A percentile compares a stretch with the other conserved stretches of the same genome.
Evolutionary conservation across 768 basidiomycete species (phyloP).

Genomic region (Psilocybe azurescens): DNA sequence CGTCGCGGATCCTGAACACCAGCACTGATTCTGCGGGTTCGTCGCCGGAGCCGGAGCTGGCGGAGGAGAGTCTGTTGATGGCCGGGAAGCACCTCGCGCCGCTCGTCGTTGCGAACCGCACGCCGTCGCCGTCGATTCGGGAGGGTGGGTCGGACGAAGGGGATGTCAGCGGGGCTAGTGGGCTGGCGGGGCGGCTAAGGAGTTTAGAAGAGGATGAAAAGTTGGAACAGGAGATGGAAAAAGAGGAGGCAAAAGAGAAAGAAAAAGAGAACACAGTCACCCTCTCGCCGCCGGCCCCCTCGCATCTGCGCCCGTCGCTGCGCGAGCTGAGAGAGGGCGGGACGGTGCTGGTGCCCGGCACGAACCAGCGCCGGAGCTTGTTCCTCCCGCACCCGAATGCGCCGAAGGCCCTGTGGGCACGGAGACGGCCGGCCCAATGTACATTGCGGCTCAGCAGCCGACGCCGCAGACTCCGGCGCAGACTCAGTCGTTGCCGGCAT

Average conservation of each 20-base stretch:
- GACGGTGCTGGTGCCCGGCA: constrained; percentile 30
- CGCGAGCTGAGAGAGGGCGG: constrained; percentile 35
- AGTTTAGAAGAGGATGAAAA: neutral
- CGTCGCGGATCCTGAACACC: constrained; percentile 26
- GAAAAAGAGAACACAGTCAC: neutral
- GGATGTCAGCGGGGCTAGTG: neutral
- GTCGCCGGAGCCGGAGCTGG: constrained; percentile 30
- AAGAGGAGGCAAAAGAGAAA: no score
- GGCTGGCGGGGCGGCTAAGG: neutral
- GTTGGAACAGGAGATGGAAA: neutral
- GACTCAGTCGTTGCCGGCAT: no score
- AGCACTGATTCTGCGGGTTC: constrained; percentile 10
- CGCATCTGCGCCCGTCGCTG: constrained; percentile 36
- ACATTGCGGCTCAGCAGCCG: constrained; percentile 35
- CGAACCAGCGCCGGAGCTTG: constrained; percentile 40
- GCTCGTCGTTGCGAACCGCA: constrained; percentile 28
- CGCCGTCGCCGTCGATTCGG: constrained; percentile 28
- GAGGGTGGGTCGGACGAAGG: constrained; percentile 3
- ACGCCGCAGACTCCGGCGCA: no score
- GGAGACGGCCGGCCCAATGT: constrained; percentile 58
- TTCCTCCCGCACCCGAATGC: constrained; percentile 54
- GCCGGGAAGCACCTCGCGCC: constrained; percentile 15
- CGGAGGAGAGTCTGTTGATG: constrained; percentile 14
- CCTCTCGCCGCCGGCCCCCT: constrained; percentile 12
- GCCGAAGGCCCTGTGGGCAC: constrained; percentile 42